phyloP scores from a whole-genome alignment of 805 yeast species.

The Pachysolen tannophilus region DNA sequence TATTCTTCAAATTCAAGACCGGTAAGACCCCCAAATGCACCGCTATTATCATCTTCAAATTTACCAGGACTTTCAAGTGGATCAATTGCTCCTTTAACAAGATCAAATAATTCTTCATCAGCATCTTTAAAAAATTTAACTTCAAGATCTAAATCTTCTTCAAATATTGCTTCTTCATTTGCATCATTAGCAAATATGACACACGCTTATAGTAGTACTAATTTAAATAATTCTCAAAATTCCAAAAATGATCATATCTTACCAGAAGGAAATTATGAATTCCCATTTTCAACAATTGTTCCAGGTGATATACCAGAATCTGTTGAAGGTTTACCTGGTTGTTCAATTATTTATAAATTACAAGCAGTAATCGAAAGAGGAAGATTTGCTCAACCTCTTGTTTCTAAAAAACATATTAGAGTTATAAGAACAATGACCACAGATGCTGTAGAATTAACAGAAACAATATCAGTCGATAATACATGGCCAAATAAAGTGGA shows the following conservation, averaged over 20 bases:
- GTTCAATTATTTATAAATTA: slow-evolving; percentile 61
- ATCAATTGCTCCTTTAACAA: slow-evolving; percentile 11
- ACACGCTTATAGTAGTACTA: no score
- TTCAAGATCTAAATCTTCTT: slow-evolving; percentile 23
- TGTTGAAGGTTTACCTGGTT: slow-evolving; percentile 83
- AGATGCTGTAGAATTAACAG: slow-evolving; percentile 80
- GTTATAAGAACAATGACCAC: slow-evolving; percentile 82
- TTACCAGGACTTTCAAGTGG: slow-evolving; percentile 8
- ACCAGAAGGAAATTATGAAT: slow-evolving; percentile 75
- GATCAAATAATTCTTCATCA: slow-evolving; percentile 29
- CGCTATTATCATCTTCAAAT: neutral
- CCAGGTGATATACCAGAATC: slow-evolving; percentile 86
- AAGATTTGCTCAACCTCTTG: slow-evolving; percentile 57
- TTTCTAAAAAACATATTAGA: slow-evolving; percentile 64
- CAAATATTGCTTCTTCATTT: slow-evolving; percentile 22
- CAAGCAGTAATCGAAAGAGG: slow-evolving; percentile 82
- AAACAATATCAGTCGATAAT: slow-evolving; percentile 89
- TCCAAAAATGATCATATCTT: slow-evolving; percentile 30
- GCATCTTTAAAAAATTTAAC: slow-evolving; percentile 29
- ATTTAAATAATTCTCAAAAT: no score
- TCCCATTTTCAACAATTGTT: slow-evolving; percentile 78
- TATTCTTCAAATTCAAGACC: neutral
- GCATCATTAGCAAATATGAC: slow-evolving; percentile 14
- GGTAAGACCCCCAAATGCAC: neutral
- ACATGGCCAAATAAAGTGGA: slow-evolving; percentile 95